A percentile compares a stretch with the other conserved stretches of the same genome.
Conservation (phyloP, 2,329 filamentous ascomycete species). For the Calonectria crousiana region DNA sequence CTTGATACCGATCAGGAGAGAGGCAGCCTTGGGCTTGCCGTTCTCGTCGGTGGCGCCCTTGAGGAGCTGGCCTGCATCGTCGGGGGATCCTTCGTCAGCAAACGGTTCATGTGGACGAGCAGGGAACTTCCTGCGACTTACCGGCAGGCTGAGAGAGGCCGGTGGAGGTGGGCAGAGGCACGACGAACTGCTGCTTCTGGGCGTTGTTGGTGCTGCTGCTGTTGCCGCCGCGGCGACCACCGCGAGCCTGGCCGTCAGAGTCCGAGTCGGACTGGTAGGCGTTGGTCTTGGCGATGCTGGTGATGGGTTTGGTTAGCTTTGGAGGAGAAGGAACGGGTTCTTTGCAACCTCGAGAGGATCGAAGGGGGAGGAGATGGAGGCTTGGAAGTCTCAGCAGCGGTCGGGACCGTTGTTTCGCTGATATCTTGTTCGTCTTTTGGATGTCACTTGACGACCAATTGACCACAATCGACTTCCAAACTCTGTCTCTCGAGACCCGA, state of each 20-base stretch:
- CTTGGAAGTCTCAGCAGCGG: slow-evolving; percentile 29
- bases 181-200: slow-evolving; percentile 42
- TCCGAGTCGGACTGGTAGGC: slow-evolving; percentile 47
- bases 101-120: neutral
- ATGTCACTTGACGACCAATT: slow-evolving; percentile 24
- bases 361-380: slow-evolving; percentile 23
- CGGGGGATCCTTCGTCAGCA: slow-evolving; percentile 16
- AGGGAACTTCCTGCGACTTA: slow-evolving; percentile 43
- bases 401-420: slow-evolving; percentile 35
- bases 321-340: too few species aligned
- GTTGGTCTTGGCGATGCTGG: slow-evolving; percentile 44
- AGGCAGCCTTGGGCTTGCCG: slow-evolving; percentile 68
- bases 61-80: slow-evolving; percentile 61
- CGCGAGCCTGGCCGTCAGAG: slow-evolving; percentile 47
- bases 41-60: slow-evolving; percentile 68
- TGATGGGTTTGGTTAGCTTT: slow-evolving; percentile 26
- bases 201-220: slow-evolving; percentile 12
- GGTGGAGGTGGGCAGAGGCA: slow-evolving; percentile 48
- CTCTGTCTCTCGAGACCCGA: neutral
- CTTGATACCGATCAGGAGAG: slow-evolving; percentile 72
- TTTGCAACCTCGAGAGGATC: neutral
- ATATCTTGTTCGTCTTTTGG: slow-evolving; percentile 34
- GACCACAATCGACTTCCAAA: neutral
- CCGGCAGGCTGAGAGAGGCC: slow-evolving; percentile 51
- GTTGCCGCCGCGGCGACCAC: slow-evolving; percentile 40